Evolutionary conservation across 257 asterid species (phyloP), one percentile per base, ranked within the genome.

Genomic region (Nicotiana noctiflora): DNA sequence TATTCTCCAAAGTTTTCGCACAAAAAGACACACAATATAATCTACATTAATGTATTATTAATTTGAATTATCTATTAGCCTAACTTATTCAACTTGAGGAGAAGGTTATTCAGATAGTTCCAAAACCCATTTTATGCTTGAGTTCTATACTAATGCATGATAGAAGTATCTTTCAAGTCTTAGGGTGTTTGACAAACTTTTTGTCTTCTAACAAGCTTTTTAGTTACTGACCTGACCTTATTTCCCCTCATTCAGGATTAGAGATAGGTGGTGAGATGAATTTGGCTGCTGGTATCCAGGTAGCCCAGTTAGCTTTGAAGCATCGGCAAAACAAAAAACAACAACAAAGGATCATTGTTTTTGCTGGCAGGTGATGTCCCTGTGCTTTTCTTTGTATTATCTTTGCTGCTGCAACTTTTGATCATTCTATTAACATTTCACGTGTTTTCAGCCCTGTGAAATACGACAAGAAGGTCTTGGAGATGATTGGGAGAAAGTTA

Each of bases 311-410:
- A 88, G 98, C 99, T 80, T 94, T 96, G 78, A 96, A 96, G 91
- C 99, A 96, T 88, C 95, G 98, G 63, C 99, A 94, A 83, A 96
- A 96, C 87, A 96, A 96, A 90, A 96, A 94, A 89, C 99, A 96
- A 59, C 98, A 96, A 53, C 98, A 94, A 78, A 92, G 99, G 89
- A 94, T 96, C 80, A 94, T 96, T 68, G 98, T 96, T 40, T 96
- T 96, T 87, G 94, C 91, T 64, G 99, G 99, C 89, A 92, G 99
- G 99, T 96, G 81, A 59, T 79, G 13, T 65, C 61, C 34, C 23
- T 80, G 59, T 78, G 6, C 55, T 76, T 4, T 34, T 81, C 37
- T 75, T 49, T 37, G 40, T 37, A 29, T 65, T 23, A 74, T 77
- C 6, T 23, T 31, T 66, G 8, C 17, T 61, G 18, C 55, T 76